Base-by-base conservation (phyloP, 1,139 yeast genomes). In the Hemisphaericaspora lyxosophila region DNA sequence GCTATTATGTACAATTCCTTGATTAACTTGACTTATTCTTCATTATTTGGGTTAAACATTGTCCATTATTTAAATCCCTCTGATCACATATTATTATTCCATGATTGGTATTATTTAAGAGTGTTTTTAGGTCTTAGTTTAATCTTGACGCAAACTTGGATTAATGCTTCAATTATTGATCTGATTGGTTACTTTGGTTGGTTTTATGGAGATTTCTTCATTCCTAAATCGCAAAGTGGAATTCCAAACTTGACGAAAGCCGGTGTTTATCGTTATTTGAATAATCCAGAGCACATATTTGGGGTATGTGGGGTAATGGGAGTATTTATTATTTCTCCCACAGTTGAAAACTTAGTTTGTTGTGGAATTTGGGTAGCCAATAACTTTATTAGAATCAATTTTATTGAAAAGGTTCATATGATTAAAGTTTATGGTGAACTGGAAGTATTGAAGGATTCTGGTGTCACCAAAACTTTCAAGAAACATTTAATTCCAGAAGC, bases 271-370 rank as follows among this genome's bases (percentile, higher is more conserved):
- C 77, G 95, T 50, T 86, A 85, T 57, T 70, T 86, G 55, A 87
- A 86, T 57, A 85, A 86, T 54, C 96, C 96, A 6, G 95, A 86
- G 57, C 84, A 89, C 50, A 64, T 86, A 16, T 75, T 86, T 47
- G 95, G 95, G 15, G 82, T 83, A 40, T 82, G 90, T 50, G 95
- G 95, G 15, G 78, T 85, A 28, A 85, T 90, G 90, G 95, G 95
- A 14, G 65, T 82, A 13, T 79, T 82, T 2, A 59, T 86, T 36
- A 75, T 85, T 41, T 68, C 81, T 36, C 83, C 85, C 38, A 73
- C 83, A 4, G 60, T 67, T 34, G 76, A 79, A 47, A 80, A 83
- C 40, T 53, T 72, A 38, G 54, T 72, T 13, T 61, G 85, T 39
- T 84, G 90, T 17, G 60, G 73, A 40, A 53, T 84, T 27, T 86